Evolutionary conservation across 2,329 filamentous ascomycete species (phyloP), one percentile per base, ranked within the genome.

Genomic region (Penicillium verrucosum): DNA sequence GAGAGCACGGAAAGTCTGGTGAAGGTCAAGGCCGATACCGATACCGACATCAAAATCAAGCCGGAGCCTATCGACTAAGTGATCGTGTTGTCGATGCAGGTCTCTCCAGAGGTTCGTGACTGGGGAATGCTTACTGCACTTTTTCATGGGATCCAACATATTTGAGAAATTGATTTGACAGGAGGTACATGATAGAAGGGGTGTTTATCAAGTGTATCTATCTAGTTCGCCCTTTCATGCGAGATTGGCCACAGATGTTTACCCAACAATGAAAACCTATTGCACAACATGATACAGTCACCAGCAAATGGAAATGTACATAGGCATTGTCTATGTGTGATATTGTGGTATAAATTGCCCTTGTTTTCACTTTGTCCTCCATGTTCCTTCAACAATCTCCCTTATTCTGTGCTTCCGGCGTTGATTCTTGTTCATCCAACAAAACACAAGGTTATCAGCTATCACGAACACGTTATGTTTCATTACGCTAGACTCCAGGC

Each of bases 401-500:
- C 3, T 8, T 30, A 3, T 30, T 12, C 29, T 10, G 4, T 23
- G 12, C 8, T 45, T 32, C 12, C 5, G 4, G 16, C 3, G 5
- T 30, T 44, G n/a, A 14, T 10, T 14, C 2, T 11, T 32, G 10
- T 45, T 29, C 25, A 18, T 18, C 6, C 4, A 44, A 29, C 42
- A 21, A 30, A 6, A 14, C 6, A 27, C 18, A 44, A 30, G 10
- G n/a, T n/a, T 21, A 30, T 14, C n/a, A 14, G 27, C 27, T 21
- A 30, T 14, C n/a, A 14, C n/a, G 1, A 30, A 12, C 8, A 16
- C 7, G 32, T 23, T 3, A 45, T 45, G 43, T 2, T 16, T 23
- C 10, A 11, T 1, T 1, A 3, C 21, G 1, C 4, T 16, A 1
- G 1, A 14, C 2, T 4, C 2, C 7, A 1, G 1, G 5, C 0